Evolutionary conservation across 1,284 basidiomycete species (phyloP).

Genomic region (Exobasidium cylindrosporum): DNA sequence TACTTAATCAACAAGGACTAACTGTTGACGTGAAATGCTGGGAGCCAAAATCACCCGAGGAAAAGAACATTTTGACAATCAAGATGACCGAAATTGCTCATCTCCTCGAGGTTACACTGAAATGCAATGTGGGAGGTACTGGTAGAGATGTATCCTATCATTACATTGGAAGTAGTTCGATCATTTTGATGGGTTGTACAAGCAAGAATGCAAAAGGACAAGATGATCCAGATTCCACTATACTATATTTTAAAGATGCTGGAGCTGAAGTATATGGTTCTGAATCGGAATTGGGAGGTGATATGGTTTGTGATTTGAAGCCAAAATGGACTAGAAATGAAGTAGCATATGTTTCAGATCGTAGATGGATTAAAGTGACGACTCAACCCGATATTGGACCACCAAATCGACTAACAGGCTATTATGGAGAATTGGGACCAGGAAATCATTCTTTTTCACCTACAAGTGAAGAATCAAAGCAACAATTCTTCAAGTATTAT

Average conservation of each 20-base stretch:
- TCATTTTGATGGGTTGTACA: constrained; percentile 11
- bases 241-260: constrained; percentile 13
- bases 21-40: constrained; percentile 7
- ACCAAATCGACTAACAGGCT: constrained; percentile 12
- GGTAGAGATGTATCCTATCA: constrained; percentile 8
- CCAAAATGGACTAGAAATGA: constrained; percentile 8
- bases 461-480: constrained; percentile 6
- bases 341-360: background rate
- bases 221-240: constrained; percentile 12
- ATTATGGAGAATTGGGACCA: constrained; percentile 9
- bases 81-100: background rate
- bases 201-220: constrained; percentile 4
- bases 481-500: constrained; percentile 9
- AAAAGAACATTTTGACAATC: constrained; percentile 2
- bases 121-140: background rate
- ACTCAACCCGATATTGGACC: background rate
- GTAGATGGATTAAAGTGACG: background rate
- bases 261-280: constrained; percentile 2
- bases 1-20: constrained; percentile 5
- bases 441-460: constrained; percentile 10
- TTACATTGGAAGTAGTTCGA: constrained; percentile 2
- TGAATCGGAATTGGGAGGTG: constrained; percentile 11
- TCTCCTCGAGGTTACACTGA: background rate
- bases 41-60: background rate
- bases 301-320: constrained; percentile 4